phyloP scores from a whole-genome alignment of 257 asterid genomes.

The Solanum paucissectum region DNA sequence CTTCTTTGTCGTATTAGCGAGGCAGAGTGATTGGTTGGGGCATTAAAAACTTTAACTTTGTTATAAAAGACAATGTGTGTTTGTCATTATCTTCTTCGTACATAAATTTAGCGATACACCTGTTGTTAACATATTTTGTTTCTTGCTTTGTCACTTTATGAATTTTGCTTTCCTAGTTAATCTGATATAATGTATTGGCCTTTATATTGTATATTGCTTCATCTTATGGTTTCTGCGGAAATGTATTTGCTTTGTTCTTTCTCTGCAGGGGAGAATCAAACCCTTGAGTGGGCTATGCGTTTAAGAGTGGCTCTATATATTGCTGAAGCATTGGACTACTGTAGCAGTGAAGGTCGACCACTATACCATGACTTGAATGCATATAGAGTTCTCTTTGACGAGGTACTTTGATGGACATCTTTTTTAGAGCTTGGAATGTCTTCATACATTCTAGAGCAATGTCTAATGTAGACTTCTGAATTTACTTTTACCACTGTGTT shows the following conservation, averaged over 20 bases:
- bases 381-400: constrained; percentile 93
- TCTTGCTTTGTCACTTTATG: not conserved
- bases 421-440: constrained; percentile 1
- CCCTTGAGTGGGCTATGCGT: constrained; percentile 99
- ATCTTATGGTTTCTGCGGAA: not conserved
- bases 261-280: constrained; percentile 86
- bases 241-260: not conserved
- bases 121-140: not conserved
- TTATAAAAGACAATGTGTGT: not conserved
- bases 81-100: not conserved
- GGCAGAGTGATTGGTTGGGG: not conserved
- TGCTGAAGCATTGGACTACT: constrained; percentile 93
- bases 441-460: constrained; percentile 1
- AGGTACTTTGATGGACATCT: constrained; percentile 36
- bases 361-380: constrained; percentile 97
- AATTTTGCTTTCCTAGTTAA: not conserved
- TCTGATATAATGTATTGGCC: not conserved
- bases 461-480: not conserved
- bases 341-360: constrained; percentile 89
- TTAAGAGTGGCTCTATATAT: constrained; percentile 86
- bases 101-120: not conserved
- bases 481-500: not conserved
- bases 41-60: not conserved
- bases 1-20: not conserved
- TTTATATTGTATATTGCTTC: not conserved